Percentiles rank a stretch among this genome's conserved stretches.
Conservation (phyloP, 495 filamentous ascomycete species). For the Neurospora hispaniola region DNA sequence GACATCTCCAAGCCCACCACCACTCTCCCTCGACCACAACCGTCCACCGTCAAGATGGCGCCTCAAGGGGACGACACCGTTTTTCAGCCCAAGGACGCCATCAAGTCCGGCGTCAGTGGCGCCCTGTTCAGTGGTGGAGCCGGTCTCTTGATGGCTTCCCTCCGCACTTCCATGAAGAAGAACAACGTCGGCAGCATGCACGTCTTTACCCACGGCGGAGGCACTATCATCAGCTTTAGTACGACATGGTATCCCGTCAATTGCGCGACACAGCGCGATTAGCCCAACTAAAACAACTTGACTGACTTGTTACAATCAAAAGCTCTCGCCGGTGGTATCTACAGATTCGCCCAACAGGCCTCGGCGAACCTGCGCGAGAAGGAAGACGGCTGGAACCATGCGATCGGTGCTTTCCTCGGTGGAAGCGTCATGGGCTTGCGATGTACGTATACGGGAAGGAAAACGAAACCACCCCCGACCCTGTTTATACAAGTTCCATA, state of each 20-base stretch:
- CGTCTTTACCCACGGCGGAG: slow-evolving; percentile 53
- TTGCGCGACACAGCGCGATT: neutral
- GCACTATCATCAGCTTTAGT: slow-evolving; percentile 30
- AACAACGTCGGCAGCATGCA: slow-evolving; percentile 67
- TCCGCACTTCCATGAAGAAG: slow-evolving; percentile 76
- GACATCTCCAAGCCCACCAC: slow-evolving; percentile 4
- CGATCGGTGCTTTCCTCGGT: slow-evolving; percentile 28
- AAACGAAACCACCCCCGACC: neutral
- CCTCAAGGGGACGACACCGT: slow-evolving; percentile 26
- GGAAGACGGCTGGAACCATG: slow-evolving; percentile 30
- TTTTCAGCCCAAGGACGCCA: slow-evolving; percentile 73
- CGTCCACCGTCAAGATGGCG: slow-evolving; percentile 31
- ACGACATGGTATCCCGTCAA: slow-evolving; percentile 4
- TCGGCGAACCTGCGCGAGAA: slow-evolving; percentile 37
- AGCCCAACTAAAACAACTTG: slow-evolving; percentile 6
- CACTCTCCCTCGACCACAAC: slow-evolving; percentile 23
- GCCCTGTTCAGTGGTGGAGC: slow-evolving; percentile 52
- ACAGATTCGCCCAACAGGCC: slow-evolving; percentile 52
- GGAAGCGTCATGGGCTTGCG: slow-evolving; percentile 30
- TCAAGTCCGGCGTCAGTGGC: slow-evolving; percentile 52
- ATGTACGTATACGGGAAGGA: slow-evolving; percentile 16
- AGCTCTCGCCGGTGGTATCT: slow-evolving; percentile 70
- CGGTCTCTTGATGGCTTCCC: slow-evolving; percentile 61
- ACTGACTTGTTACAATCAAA: slow-evolving; percentile 13
- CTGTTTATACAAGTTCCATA: neutral